Conservation (phyloP, 352 stramenopile genomes). For the Phytophthora sojae region DNA sequence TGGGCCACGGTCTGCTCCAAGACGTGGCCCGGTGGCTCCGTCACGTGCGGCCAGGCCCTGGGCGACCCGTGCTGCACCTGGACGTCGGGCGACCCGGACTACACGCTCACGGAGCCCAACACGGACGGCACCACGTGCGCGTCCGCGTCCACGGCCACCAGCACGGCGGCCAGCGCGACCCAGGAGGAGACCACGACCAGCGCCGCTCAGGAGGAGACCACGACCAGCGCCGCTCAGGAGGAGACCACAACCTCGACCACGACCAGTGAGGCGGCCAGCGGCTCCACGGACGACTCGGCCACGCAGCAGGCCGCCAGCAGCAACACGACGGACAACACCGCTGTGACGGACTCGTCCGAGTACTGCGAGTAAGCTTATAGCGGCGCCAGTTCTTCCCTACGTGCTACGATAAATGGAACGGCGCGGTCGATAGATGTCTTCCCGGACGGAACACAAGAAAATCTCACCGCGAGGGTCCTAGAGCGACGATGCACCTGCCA, state of each 20-base stretch:
- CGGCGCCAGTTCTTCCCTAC: background rate
- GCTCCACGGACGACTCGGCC: constrained; percentile 23
- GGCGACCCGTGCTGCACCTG: constrained; percentile 56
- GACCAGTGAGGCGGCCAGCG: constrained; percentile 8
- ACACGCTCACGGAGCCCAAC: constrained; percentile 43
- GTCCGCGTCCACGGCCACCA: constrained; percentile 26
- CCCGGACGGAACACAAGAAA: constrained; percentile 4
- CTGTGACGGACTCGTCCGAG: constrained; percentile 37
- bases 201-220: background rate
- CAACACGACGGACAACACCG: constrained; percentile 26
- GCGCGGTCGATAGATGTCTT: constrained; percentile 12
- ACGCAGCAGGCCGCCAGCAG: constrained; percentile 20
- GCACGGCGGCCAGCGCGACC: constrained; percentile 18
- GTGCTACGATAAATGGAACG: no score
- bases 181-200: background rate
- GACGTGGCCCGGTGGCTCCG: constrained; percentile 47
- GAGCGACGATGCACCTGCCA: background rate
- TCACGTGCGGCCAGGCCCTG: constrained; percentile 49
- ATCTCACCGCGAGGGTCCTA: constrained; percentile 14
- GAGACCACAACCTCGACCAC: no score
- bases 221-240: no score
- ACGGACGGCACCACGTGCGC: constrained; percentile 45
- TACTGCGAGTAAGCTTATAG: constrained; percentile 41
- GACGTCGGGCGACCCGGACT: constrained; percentile 44
- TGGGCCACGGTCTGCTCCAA: constrained; percentile 53